Conservation (phyloP, 192 early-diverging fungal genomes). For the Coemansia erecta region DNA sequence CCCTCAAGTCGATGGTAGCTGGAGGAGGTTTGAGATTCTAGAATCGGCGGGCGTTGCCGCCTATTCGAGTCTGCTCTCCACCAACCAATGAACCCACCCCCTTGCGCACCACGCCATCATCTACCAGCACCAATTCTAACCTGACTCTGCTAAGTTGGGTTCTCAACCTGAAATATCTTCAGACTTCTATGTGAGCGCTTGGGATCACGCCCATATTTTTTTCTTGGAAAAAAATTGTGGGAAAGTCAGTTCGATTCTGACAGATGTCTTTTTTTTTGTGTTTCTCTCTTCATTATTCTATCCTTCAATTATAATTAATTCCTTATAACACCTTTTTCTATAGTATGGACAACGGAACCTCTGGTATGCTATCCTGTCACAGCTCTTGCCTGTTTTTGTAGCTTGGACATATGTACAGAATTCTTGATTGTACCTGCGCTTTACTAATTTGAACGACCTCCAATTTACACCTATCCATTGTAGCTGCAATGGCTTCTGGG, state of each 20-base stretch:
- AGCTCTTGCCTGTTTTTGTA: too few relatives aligned
- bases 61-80: neutral
- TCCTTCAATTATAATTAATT: neutral
- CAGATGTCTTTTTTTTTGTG: conserved; percentile 27
- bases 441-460: too few relatives aligned
- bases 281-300: neutral
- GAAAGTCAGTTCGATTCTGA: conserved; percentile 55
- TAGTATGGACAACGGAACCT: too few relatives aligned
- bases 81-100: too few relatives aligned
- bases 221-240: conserved; percentile 10
- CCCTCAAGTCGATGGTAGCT: conserved; percentile 35
- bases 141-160: neutral
- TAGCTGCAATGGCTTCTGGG: too few relatives aligned
- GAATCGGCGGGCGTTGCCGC: neutral
- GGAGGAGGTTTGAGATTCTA: conserved; percentile 36
- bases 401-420: too few relatives aligned
- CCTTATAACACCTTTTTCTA: neutral
- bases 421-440: too few relatives aligned
- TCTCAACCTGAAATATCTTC: conserved; percentile 1
- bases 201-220: conserved; percentile 39
- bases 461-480: too few relatives aligned
- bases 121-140: too few relatives aligned
- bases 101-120: too few relatives aligned
- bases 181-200: conserved; percentile 55
- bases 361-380: too few relatives aligned